Conservation (phyloP, 2,329 filamentous ascomycete genomes). For the Alternaria arbusti region DNA sequence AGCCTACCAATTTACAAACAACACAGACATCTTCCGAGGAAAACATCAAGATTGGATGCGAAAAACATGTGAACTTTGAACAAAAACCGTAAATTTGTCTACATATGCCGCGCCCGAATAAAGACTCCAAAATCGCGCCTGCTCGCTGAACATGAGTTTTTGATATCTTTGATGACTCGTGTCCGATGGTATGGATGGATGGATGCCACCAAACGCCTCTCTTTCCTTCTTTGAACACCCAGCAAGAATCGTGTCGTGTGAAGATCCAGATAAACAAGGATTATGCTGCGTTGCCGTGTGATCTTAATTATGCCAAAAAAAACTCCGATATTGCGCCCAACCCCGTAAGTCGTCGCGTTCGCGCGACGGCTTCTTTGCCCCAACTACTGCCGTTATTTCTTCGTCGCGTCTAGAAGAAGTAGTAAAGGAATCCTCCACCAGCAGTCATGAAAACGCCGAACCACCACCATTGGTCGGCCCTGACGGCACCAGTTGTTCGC, state of each 20-base stretch:
- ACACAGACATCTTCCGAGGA: too few relatives aligned
- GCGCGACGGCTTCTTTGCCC: not conserved
- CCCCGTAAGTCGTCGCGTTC: not conserved
- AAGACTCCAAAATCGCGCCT: not conserved
- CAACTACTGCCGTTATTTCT: not conserved
- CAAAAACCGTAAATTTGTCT: not conserved
- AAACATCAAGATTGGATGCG: too few relatives aligned
- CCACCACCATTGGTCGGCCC: slow-evolving; percentile 59
- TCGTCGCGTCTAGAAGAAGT: slow-evolving; percentile 44
- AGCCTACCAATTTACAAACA: too few relatives aligned
- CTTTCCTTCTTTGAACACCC: not conserved
- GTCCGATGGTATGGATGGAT: not conserved
- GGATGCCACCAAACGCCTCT: not conserved
- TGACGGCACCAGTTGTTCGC: slow-evolving; percentile 44
- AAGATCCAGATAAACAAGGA: not conserved
- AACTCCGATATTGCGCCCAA: not conserved
- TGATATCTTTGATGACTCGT: not conserved
- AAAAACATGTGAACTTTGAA: too few relatives aligned
- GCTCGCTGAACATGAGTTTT: not conserved
- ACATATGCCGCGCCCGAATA: not conserved
- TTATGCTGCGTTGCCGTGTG: not conserved
- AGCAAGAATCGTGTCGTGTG: not conserved
- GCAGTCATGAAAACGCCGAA: slow-evolving; percentile 57
- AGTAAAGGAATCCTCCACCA: slow-evolving; percentile 57
- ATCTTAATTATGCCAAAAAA: not conserved